Evolutionary conservation across 2,329 filamentous ascomycete species (phyloP).

Genomic region (Calonectria naviculata): DNA sequence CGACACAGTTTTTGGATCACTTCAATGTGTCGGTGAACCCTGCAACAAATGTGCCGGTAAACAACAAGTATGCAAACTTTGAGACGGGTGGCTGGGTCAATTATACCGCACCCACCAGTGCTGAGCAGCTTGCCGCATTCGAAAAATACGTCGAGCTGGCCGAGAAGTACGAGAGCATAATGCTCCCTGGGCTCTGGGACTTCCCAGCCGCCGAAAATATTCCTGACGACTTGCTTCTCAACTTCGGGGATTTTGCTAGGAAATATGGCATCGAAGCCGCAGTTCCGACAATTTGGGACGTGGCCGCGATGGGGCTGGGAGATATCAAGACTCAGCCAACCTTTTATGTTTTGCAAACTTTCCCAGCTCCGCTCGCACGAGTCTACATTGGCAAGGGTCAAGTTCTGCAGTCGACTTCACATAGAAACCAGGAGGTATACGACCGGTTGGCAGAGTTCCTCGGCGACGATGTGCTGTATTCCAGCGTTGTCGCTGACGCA

Average conservation of each 20-base stretch:
- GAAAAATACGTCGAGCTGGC: conserved; percentile 20
- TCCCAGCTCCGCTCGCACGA: conserved; percentile 15
- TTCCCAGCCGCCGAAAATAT: conserved; percentile 24
- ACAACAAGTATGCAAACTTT: conserved; percentile 21
- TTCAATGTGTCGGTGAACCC: neutral
- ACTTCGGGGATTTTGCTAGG: conserved; percentile 28
- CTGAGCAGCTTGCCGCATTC: neutral
- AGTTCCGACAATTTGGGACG: neutral
- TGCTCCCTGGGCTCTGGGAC: conserved; percentile 29
- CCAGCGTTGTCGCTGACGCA: neutral
- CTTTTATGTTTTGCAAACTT: conserved; percentile 14
- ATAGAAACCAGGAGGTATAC: neutral
- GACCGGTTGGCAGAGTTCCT: neutral
- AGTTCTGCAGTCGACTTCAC: neutral
- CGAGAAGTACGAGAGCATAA: conserved; percentile 17
- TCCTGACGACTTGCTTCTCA: conserved; percentile 26
- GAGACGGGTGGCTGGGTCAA: conserved; percentile 17
- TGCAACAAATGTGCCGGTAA: neutral
- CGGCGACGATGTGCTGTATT: neutral
- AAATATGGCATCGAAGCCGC: conserved; percentile 22
- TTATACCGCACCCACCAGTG: conserved; percentile 14
- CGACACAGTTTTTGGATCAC: neutral
- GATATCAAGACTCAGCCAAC: conserved; percentile 15
- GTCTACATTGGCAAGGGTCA: conserved; percentile 23
- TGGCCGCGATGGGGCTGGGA: neutral